Evolutionary conservation across 2,329 filamentous ascomycete genomes (phyloP), one percentile per base, ranked within the genome.

Genomic region (Fusarium pseudonygamai): DNA sequence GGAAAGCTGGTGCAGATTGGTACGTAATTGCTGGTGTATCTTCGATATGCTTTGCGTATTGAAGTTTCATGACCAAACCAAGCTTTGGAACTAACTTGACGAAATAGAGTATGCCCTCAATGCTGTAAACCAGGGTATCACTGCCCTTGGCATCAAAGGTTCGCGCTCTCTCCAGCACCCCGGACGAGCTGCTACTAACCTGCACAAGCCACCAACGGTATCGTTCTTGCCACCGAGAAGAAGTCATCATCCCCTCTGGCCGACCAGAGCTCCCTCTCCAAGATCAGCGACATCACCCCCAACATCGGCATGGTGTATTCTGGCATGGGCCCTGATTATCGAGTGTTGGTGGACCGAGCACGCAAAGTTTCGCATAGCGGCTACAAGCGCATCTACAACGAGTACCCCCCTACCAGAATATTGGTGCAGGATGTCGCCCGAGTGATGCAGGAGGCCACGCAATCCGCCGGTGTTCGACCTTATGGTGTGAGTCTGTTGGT

Each of bases 231-330:
- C 73, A 99, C 96, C 74, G 96, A 99, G 87, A 99, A 99, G 91
- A 99, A 99, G 86, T 98, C 96, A 49, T 98, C 96, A 42, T 98
- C 96, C 56, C 95, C 96, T 60, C 93, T 99, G 80, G 96, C 97
- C 87, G 96, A 99, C 82, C 92, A 96, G 78, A 91, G 93, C 79
- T 98, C 96, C 45, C 92, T 97, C 75, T 96, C 95, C 79, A 99
- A 99, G 89, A 94, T 99, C 87, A 97, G 94, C 83, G 91, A 97
- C 83, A 95, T 99, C 86, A 99, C 96, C 53, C 96, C 96, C 80
- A 96, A 99, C 89, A 98, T 99, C 84, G 96, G 96, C 83, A 98
- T 98, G 94, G 96, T 99, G 79, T 99, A 99, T 87, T 95, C 95
- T 59, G 96, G 96, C 82, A 99, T 99, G 96, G 96, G 96, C 36